Evolutionary conservation across 2,329 filamentous ascomycete species (phyloP).

Genomic region (Pseudogymnoascus sp.): DNA sequence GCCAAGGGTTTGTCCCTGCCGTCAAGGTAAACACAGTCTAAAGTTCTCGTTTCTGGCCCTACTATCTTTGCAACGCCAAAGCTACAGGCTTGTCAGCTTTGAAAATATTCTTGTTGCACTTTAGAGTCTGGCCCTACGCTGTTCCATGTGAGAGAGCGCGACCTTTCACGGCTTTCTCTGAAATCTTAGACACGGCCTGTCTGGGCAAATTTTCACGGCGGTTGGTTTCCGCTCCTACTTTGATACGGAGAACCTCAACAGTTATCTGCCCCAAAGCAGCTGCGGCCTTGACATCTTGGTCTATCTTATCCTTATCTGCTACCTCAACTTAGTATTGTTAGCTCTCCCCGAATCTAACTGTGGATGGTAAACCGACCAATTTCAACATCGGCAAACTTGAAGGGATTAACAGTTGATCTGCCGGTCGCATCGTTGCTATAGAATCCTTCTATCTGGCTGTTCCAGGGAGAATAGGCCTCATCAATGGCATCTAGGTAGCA

Average conservation of each 20-base stretch:
- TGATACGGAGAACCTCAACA: background rate
- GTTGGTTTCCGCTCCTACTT: background rate
- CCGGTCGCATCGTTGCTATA: background rate
- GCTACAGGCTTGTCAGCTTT: background rate
- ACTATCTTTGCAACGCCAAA: background rate
- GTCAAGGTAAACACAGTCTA: conserved; percentile 14
- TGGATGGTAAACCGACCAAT: background rate
- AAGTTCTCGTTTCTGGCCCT: background rate
- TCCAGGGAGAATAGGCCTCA: background rate
- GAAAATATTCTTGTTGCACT: background rate
- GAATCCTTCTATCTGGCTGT: background rate
- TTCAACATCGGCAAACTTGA: background rate
- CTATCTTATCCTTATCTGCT: background rate
- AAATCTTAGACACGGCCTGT: background rate
- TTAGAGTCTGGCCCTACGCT: background rate
- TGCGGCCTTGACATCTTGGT: background rate
- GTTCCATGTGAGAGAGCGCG: background rate
- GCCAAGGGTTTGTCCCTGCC: conserved; percentile 16
- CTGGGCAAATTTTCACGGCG: background rate
- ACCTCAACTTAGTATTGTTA: background rate
- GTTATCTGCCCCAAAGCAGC: conserved; percentile 12
- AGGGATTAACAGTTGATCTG: background rate
- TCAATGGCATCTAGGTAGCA: background rate
- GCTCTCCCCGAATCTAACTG: background rate
- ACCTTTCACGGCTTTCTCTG: background rate